Conservation (phyloP, 2,329 filamentous ascomycete species). For the Fusarium penzigii region DNA sequence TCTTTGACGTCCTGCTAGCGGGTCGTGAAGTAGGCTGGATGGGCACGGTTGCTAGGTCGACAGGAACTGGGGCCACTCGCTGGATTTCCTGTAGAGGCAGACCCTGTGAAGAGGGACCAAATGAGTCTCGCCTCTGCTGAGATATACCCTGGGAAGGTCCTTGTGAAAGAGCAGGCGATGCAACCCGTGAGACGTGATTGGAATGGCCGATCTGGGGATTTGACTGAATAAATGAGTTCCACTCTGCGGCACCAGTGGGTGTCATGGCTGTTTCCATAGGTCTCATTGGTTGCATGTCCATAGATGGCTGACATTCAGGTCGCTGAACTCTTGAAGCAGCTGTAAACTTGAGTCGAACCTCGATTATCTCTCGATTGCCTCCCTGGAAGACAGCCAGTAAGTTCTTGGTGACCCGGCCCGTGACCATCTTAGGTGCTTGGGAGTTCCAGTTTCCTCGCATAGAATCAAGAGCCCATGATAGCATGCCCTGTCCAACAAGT, state of each 20-base stretch:
- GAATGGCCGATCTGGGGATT: constrained; percentile 57
- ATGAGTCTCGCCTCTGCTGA: constrained; percentile 29
- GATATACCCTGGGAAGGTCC: constrained; percentile 20
- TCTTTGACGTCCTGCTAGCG: constrained; percentile 57
- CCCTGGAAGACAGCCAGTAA: constrained; percentile 80
- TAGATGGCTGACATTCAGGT: constrained; percentile 25
- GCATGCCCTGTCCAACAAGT: constrained; percentile 91
- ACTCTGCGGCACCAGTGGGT: constrained; percentile 69
- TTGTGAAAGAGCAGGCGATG: constrained; percentile 41
- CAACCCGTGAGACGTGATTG: constrained; percentile 35
- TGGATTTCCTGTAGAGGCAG: constrained; percentile 33
- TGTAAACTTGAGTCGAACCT: constrained; percentile 87
- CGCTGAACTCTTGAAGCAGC: constrained; percentile 64
- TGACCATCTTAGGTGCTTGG: constrained; percentile 72
- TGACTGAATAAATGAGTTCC: constrained; percentile 74
- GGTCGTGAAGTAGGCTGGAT: constrained; percentile 51
- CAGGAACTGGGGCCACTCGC: constrained; percentile 37
- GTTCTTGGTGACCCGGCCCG: constrained; percentile 87
- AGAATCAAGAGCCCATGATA: constrained; percentile 74
- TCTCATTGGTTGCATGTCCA: constrained; percentile 26
- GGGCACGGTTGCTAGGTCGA: constrained; percentile 26
- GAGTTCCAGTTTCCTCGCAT: constrained; percentile 41
- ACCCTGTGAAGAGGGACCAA: constrained; percentile 23
- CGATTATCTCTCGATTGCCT: constrained; percentile 82
- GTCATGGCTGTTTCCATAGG: constrained; percentile 41